Evolutionary conservation across 495 filamentous ascomycete species (phyloP).

Genomic region (Emericellopsis terricola): DNA sequence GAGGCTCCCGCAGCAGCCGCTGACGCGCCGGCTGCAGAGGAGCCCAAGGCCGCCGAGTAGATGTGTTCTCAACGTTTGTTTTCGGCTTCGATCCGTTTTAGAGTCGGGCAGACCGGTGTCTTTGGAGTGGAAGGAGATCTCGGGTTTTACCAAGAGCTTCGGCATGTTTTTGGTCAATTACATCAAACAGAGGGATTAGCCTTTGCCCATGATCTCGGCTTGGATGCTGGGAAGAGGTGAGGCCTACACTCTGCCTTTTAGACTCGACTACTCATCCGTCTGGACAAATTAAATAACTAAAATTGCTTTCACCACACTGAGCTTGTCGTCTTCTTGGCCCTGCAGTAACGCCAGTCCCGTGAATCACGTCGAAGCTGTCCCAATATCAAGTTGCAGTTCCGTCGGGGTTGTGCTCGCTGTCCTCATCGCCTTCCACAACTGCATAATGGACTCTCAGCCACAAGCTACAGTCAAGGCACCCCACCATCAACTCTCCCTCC

Average conservation of each 20-base stretch:
- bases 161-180: conserved; percentile 35
- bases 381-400: too few relatives aligned
- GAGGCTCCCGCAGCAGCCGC: conserved; percentile 21
- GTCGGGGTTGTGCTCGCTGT: too few relatives aligned
- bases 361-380: too few relatives aligned
- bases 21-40: conserved; percentile 23
- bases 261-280: conserved; percentile 26
- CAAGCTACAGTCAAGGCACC: conserved; percentile 66
- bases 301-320: conserved; percentile 10
- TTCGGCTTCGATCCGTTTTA: conserved; percentile 4
- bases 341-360: too few relatives aligned
- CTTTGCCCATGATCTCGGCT: too few relatives aligned
- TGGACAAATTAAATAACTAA: conserved; percentile 22
- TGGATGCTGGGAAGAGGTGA: too few relatives aligned
- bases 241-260: too few relatives aligned
- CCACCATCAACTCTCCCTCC: conserved; percentile 53
- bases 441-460: conserved; percentile 63
- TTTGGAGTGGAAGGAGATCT: conserved; percentile 32
- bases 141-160: conserved; percentile 19
- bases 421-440: conserved; percentile 30
- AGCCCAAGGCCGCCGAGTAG: conserved; percentile 35
- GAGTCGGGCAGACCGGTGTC: conserved; percentile 28
- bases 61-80: conserved; percentile 4
- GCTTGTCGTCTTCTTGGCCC: neutral
- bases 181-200: too few relatives aligned